These are phyloP conservation scores for Diaporthe eres DNA, from an alignment of 2,329 filamentous ascomycete genomes.

Conservation along the genomic window DNA sequence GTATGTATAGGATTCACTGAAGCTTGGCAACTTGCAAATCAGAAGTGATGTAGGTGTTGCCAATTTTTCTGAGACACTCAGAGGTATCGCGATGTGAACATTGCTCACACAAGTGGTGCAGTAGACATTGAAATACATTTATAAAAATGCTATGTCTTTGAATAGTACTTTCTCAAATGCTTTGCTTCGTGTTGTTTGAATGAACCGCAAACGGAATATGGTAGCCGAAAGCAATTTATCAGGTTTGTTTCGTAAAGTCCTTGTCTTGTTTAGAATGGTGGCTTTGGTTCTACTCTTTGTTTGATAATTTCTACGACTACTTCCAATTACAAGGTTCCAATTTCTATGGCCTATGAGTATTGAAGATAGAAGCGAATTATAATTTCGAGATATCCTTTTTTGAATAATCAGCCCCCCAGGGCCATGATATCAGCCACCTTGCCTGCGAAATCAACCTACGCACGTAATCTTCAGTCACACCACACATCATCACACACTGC, in stretches of 20 bases:
- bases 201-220: background rate
- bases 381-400: background rate
- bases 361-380: no score
- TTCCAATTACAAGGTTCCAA: background rate
- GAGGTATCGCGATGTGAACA: background rate
- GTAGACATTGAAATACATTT: conserved; percentile 15
- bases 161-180: background rate
- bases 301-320: background rate
- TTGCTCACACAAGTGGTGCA: background rate
- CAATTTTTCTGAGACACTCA: background rate
- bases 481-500: background rate
- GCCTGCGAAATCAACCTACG: background rate
- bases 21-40: background rate
- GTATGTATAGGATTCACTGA: no score
- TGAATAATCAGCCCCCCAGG: no score
- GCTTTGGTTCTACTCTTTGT: background rate
- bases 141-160: background rate
- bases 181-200: background rate
- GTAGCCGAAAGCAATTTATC: background rate
- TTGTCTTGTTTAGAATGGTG: background rate
- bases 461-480: background rate
- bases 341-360: background rate
- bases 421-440: background rate
- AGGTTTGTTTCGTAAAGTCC: background rate
- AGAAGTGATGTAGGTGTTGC: background rate